Percentiles rank a stretch among this genome's conserved stretches.
Evolutionary conservation across 1,284 basidiomycete genomes (phyloP).

Genomic region (Sporisorium graminicola): DNA sequence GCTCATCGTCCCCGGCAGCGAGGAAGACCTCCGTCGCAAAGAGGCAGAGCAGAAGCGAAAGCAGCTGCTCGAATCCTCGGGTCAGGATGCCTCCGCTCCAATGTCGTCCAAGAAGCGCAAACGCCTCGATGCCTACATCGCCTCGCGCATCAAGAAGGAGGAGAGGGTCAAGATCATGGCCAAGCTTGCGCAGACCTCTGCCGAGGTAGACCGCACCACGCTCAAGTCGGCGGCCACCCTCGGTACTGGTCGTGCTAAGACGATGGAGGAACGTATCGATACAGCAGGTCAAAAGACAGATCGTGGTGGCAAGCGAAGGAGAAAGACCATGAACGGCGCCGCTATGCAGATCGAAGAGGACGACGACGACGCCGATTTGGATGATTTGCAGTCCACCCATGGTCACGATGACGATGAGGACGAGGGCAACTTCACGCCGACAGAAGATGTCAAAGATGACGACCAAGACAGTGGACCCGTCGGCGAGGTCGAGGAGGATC

Average conservation of each 20-base stretch:
- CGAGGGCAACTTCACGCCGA: conserved; percentile 32
- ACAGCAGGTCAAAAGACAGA: conserved; percentile 47
- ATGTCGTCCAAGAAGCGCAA: conserved; percentile 69
- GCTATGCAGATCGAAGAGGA: conserved; percentile 57
- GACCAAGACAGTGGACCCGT: conserved; percentile 37
- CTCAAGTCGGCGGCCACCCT: conserved; percentile 65
- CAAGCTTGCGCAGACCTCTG: conserved; percentile 62
- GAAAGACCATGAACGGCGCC: conserved; percentile 41
- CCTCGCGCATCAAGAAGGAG: conserved; percentile 68
- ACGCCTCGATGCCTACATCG: conserved; percentile 69
- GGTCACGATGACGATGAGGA: conserved; percentile 20
- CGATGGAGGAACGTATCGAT: conserved; percentile 58
- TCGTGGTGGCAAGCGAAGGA: conserved; percentile 21
- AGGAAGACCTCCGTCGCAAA: conserved; percentile 38
- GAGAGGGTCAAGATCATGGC: conserved; percentile 63
- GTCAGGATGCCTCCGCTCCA: conserved; percentile 49
- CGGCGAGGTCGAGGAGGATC: conserved; percentile 50
- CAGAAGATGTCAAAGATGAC: conserved; percentile 44
- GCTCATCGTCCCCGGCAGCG: conserved; percentile 59
- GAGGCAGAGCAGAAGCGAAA: conserved; percentile 51
- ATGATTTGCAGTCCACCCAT: conserved; percentile 9
- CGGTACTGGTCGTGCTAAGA: conserved; percentile 61
- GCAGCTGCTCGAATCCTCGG: conserved; percentile 49
- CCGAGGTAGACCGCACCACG: conserved; percentile 61
- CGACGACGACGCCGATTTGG: conserved; percentile 56